Base-by-base conservation (phyloP, 345 rosid genomes). In the Pistacia atlantica region DNA sequence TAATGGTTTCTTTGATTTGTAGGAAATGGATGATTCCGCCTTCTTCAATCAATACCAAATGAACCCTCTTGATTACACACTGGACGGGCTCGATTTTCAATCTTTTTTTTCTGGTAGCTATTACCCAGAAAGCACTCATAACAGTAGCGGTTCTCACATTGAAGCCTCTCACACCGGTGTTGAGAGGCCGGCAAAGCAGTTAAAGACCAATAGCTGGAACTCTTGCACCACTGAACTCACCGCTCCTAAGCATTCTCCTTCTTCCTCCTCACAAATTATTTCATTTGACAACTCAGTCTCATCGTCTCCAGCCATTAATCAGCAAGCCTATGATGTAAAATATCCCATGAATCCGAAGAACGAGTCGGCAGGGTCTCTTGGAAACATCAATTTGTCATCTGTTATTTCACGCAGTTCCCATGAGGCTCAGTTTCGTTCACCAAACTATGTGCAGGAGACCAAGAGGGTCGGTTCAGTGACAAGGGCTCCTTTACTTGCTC, bases 401-500 rank as follows among this genome's bases (percentile, higher is more conserved):
- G 31, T 48, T 61, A 59, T 75, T 38, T 76, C 61, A 35, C 77
- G 38, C 22, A 65, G 17, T 45, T 56, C 64, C 5, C 11, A 63
- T 8, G 18, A 2, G 63, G 65, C 76, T 55, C 71, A 71, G 16
- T 66, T 46, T 67, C 65, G 72, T 48, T 61, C 65, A 12, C 48
- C 42, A 64, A 60, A 31, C 73, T 46, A 20, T 59, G 54, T 38
- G 16, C 81, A 77, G 20, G 83, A 65, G 46, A 11, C 72, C 22
- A 73, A 80, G 73, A 79, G 74, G 56, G 45, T 2, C 8, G 65
- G 71, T 48, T 58, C 77, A 28, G 31, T 49, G 42, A 83, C 81
- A 31, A 85, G 95, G 81, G 78, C 69, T 33, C 89, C 83, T 1
- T 31, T 83, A 8, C 82, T 83, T 69, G 90, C 93, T 11, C 86